Evolutionary conservation across 2,329 filamentous ascomycete species (phyloP), one percentile per base, ranked within the genome.

Genomic region (Anisogramma anomala): DNA sequence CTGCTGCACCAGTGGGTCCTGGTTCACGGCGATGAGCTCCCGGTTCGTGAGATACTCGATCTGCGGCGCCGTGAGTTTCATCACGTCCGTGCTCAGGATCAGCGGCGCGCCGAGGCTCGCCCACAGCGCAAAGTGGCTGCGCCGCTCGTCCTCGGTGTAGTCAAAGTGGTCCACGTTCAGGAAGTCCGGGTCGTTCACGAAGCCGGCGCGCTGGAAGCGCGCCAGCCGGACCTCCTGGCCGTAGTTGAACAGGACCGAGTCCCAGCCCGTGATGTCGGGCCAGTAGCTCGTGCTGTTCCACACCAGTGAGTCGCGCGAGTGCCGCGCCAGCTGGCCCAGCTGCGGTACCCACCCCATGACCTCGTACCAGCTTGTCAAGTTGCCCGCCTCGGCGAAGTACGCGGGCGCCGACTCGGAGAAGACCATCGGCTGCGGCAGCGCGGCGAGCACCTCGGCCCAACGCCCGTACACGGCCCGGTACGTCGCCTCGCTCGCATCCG

Each of bases 211-310:
- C 49, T 62, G 60, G 51, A 56, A 62, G 27, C 64, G 59, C 11
- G 61, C 57, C 1, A 68, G 50, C n/a, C 60, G 57, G 6, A 61
- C 55, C 37, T 68, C 54, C 42, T 62, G 64, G 26, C 57, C 57
- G 43, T 69, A 70, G 47, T 71, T 71, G 46, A 58, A 59, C 57
- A 66, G 61, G 41, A 71, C 60, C 44, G 64, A 67, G 23, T 63
- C 58, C 67, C 68, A 71, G 4, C 62, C 60, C 32, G 58, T 61
- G 15, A 59, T 61, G 13, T 60, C 53, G 11, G 56, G 56, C 34
- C 50, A 54, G 46, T 66, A 69, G 1, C 60, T 62, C 18, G 62
- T 55, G 36, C 68, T 59, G 42, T 64, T 44, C 43, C 43, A 39
- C 3, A 48, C 46, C 36, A 48, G 30, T 10, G 39, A 42, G 41